These are phyloP conservation scores for Tetrapyrgos nigripes DNA, from an alignment of 1,284 basidiomycete genomes.

Conservation along the genomic window DNA sequence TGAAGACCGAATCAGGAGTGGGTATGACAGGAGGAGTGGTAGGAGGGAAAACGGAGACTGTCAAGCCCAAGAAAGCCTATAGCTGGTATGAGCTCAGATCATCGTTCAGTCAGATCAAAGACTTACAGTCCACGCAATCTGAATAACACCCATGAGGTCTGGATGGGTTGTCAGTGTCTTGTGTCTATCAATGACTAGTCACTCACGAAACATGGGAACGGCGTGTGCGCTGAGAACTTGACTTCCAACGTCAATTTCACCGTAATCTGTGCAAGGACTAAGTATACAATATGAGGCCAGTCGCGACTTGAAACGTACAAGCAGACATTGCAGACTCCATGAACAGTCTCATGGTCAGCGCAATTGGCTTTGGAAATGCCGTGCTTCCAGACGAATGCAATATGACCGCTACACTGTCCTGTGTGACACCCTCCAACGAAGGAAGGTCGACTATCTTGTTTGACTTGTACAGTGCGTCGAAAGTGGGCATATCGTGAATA, in stretches of 20 bases:
- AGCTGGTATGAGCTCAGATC: too few species aligned
- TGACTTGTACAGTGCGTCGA: not conserved
- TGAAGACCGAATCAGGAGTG: constrained; percentile 30
- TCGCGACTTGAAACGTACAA: not conserved
- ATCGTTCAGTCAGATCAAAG: too few species aligned
- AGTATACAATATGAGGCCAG: not conserved
- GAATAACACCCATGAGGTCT: constrained; percentile 27
- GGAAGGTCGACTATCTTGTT: not conserved
- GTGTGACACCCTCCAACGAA: not conserved
- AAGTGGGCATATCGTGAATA: not conserved
- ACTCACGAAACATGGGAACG: constrained; percentile 22
- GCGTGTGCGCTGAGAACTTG: constrained; percentile 11
- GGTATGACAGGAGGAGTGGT: constrained; percentile 25
- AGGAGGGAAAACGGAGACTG: constrained; percentile 29
- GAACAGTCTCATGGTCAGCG: constrained; percentile 1
- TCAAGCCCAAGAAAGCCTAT: constrained; percentile 30
- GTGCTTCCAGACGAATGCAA: constrained; percentile 18
- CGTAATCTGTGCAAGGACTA: constrained; percentile 1
- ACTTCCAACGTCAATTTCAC: constrained; percentile 10
- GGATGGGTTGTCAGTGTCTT: not conserved
- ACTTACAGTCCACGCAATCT: constrained; percentile 16
- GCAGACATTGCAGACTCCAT: not conserved
- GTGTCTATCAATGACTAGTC: not conserved
- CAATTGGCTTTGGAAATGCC: constrained; percentile 16
- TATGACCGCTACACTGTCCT: not conserved